Evolutionary conservation across 169 alveolate genomes (phyloP), one percentile per base, ranked within the genome.

Genomic region (Eimeria acervulina): DNA sequence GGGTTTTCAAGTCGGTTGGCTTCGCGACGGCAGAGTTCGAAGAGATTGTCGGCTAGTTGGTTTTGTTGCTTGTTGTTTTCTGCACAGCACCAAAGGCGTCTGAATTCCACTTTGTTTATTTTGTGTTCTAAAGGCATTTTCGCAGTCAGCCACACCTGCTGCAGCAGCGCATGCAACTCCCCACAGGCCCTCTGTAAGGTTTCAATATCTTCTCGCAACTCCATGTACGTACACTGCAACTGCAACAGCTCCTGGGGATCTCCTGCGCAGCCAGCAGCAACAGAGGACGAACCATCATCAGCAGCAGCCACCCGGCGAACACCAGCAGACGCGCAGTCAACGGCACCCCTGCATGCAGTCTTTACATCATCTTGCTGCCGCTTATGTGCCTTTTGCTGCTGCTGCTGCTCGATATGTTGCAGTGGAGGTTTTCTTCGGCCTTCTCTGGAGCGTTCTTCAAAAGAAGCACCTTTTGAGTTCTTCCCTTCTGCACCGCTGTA

Each of bases 101-200:
- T 28, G 19, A 83, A 83, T 47, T 21, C 76, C 0, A 5, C 15
- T n/a, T 51, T 40, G 28, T 51, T 66, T 26, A 83, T 83, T 26
- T 51, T 40, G 31, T 47, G 51, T 7, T 10, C 33, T 19, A n/a
- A 13, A 3, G 76, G 52, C 26, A 83, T 10, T 52, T 83, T 83
- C n/a, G 59, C 74, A 1, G 51, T 38, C 5, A 4, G 28, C 72
- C 72, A 83, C 5, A 83, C 74, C 38, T 31, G 28, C 91, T 28
- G 55, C 28, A 83, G 76, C 70, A 83, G 74, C 36, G 76, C 76
- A 31, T 83, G 31, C 51, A 83, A 76, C 91, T 83, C 76, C 5
- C 28, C 76, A 33, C 91, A 83, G 28, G 91, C 91, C 21, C 36
- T 28, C 4, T 44, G 0, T 42, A 83, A 21, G 31, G 36, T 33